Conservation (phyloP, 306 rosid species). For the Cucumis hystrix region DNA sequence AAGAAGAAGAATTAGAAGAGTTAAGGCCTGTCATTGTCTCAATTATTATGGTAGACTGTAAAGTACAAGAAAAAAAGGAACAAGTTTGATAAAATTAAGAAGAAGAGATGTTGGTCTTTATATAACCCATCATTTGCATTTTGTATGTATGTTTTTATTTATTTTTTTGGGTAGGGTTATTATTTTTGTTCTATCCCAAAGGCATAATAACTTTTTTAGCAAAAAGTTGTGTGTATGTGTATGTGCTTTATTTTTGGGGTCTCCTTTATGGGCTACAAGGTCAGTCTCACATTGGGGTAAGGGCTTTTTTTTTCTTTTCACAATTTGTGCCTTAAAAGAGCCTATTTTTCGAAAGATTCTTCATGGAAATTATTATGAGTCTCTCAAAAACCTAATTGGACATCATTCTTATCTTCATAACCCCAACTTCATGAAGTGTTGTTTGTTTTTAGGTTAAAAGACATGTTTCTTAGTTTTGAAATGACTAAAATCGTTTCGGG, state of each 20-base stretch:
- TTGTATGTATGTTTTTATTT: background rate
- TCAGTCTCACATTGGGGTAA: conserved; percentile 31
- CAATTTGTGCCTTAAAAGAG: conserved; percentile 21
- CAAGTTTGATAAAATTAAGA: conserved; percentile 5
- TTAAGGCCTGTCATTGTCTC: conserved; percentile 38
- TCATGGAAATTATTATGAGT: conserved; percentile 10
- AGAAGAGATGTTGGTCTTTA: conserved; percentile 27
- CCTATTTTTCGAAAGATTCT: conserved; percentile 12
- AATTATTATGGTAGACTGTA: conserved; percentile 2
- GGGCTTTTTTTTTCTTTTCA: conserved; percentile 18
- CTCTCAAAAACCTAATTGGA: conserved; percentile 22
- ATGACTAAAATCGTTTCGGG: too few relatives aligned
- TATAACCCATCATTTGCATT: conserved; percentile 30
- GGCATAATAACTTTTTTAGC: conserved; percentile 11
- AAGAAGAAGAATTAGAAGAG: conserved; percentile 16
- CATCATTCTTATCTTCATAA: background rate
- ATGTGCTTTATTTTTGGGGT: conserved; percentile 22
- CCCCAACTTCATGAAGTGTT: background rate
- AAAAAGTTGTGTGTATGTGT: conserved; percentile 10
- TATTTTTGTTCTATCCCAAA: conserved; percentile 24
- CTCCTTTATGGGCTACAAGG: conserved; percentile 51
- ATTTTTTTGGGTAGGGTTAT: background rate
- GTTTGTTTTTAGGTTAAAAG: too few relatives aligned
- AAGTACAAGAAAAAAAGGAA: background rate
- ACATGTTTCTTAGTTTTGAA: too few relatives aligned